These are phyloP conservation scores for Rhizoclosmatium sp. DNA, from an alignment of 192 early-diverging fungal genomes.

Conservation along the genomic window DNA sequence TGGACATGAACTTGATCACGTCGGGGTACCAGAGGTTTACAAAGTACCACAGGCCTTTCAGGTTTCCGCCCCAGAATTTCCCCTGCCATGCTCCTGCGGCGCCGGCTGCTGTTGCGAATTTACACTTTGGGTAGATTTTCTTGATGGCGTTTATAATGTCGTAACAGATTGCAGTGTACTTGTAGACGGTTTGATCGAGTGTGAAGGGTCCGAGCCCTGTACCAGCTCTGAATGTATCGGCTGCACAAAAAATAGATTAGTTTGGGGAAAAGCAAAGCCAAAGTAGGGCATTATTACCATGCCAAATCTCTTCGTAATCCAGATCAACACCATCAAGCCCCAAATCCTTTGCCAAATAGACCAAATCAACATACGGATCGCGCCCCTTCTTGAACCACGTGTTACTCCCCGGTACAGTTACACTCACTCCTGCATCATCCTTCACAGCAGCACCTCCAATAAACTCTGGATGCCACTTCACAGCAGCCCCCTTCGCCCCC, in stretches of 20 bases:
- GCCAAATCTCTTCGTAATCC: conserved; percentile 33
- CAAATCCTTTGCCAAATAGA: conserved; percentile 26
- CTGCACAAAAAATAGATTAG: neutral
- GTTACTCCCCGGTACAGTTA: conserved; percentile 17
- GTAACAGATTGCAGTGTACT: conserved; percentile 51
- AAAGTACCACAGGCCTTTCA: conserved; percentile 11
- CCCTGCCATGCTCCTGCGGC: conserved; percentile 14
- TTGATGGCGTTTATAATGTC: conserved; percentile 72
- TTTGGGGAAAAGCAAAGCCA: neutral
- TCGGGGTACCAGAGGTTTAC: conserved; percentile 16
- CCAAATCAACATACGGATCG: conserved; percentile 15
- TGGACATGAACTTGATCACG: conserved; percentile 9
- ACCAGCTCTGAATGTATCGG: conserved; percentile 17
- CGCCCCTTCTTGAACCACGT: neutral
- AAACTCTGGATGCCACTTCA: conserved; percentile 19
- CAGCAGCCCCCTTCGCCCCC: neutral
- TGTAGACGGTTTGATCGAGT: conserved; percentile 35
- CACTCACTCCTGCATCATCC: neutral
- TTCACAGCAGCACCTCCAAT: conserved; percentile 11
- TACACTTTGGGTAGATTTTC: conserved; percentile 48
- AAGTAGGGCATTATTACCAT: conserved; percentile 2
- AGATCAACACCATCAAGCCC: conserved; percentile 29
- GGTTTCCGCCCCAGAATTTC: conserved; percentile 29
- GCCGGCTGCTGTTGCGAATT: conserved; percentile 21
- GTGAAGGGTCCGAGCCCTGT: conserved; percentile 17